phyloP scores from a whole-genome alignment of 768 basidiomycete species.

The Lactifluus piperatus region DNA sequence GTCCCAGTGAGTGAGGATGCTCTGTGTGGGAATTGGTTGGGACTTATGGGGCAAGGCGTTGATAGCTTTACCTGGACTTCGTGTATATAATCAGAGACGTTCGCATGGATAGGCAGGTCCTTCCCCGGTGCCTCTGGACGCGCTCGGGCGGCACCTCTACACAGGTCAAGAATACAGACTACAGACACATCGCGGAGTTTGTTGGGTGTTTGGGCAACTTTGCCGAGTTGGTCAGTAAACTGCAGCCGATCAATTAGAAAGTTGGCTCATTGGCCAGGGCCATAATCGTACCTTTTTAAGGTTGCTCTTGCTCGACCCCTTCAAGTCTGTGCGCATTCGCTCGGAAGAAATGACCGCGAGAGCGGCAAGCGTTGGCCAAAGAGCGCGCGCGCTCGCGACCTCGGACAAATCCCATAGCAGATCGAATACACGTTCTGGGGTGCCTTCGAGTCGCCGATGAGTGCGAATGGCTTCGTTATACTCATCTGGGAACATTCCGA shows the following conservation, averaged over 20 bases:
- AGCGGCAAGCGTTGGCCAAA: slow-evolving; percentile 80
- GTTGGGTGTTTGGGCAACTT: slow-evolving; percentile 32
- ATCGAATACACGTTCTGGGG: slow-evolving; percentile 83
- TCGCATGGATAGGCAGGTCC: slow-evolving; percentile 52
- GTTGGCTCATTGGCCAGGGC: not conserved
- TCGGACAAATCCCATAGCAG: slow-evolving; percentile 43
- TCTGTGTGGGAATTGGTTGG: slow-evolving; percentile 22
- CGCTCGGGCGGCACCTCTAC: slow-evolving; percentile 56
- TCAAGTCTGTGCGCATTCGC: slow-evolving; percentile 46
- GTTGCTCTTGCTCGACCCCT: slow-evolving; percentile 16
- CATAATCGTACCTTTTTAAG: slow-evolving; percentile 15
- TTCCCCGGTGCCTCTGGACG: slow-evolving; percentile 29
- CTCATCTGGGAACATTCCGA: slow-evolving; percentile 67
- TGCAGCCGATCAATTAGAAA: slow-evolving; percentile 28
- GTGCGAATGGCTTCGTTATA: slow-evolving; percentile 63
- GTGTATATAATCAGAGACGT: slow-evolving; percentile 67
- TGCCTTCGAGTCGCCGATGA: slow-evolving; percentile 62
- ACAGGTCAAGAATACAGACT: slow-evolving; percentile 69
- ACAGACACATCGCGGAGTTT: slow-evolving; percentile 60
- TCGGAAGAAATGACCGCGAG: slow-evolving; percentile 64
- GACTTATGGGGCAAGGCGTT: slow-evolving; percentile 15
- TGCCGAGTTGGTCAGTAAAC: slow-evolving; percentile 55
- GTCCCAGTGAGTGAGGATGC: slow-evolving; percentile 27
- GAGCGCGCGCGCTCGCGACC: slow-evolving; percentile 36
- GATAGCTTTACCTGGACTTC: slow-evolving; percentile 60